Evolutionary conservation across 768 basidiomycete genomes (phyloP).

Genomic region (Tylopilus intermedius): DNA sequence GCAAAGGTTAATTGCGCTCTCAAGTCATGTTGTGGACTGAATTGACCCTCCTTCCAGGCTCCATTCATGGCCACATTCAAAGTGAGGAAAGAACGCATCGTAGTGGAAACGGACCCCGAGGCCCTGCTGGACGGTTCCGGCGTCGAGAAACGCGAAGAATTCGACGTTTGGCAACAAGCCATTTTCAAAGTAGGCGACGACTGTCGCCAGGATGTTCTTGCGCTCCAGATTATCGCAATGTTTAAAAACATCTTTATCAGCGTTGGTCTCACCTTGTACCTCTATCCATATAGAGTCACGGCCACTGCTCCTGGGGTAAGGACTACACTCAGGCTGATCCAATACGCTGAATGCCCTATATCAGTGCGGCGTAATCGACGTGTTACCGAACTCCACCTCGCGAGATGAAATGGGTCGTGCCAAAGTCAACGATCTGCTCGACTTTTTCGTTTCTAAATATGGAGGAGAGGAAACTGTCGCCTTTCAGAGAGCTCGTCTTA

Average conservation of each 20-base stretch:
- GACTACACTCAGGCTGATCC: conserved; percentile 12
- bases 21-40: background rate
- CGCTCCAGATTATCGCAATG: conserved; percentile 96
- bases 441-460: conserved; percentile 92
- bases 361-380: conserved; percentile 97
- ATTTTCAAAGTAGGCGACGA: conserved; percentile 99
- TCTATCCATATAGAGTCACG: conserved; percentile 95
- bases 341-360: background rate
- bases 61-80: conserved; percentile 99
- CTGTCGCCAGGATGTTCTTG: conserved; percentile 97
- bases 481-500: conserved; percentile 89
- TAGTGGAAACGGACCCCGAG: conserved; percentile 67
- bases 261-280: conserved; percentile 83
- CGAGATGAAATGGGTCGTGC: conserved; percentile 99
- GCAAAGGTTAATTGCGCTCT: conserved; percentile 65
- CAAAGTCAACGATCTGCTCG: conserved; percentile 92
- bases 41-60: conserved; percentile 51
- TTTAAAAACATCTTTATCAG: conserved; percentile 96
- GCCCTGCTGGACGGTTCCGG: conserved; percentile 63
- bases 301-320: conserved; percentile 93
- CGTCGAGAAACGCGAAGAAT: conserved; percentile 54
- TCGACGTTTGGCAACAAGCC: conserved; percentile 94
- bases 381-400: conserved; percentile 95
- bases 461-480: conserved; percentile 83
- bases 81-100: conserved; percentile 79